These are phyloP conservation scores for Monoraphidium neglectum DNA, from an alignment of 139 green algal genomes.

Conservation along the genomic window DNA sequence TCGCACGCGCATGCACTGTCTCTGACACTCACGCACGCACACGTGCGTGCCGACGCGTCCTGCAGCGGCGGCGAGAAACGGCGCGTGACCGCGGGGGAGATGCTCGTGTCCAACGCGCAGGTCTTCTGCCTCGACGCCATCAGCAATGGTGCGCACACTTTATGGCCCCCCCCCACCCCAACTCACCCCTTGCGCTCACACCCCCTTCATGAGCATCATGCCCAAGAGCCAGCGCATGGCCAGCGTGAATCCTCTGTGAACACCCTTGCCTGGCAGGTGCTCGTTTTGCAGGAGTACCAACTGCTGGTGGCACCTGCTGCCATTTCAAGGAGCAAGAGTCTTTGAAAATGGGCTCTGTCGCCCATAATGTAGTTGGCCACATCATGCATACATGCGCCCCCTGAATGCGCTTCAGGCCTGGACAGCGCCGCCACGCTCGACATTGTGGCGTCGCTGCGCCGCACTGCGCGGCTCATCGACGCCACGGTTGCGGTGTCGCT, in stretches of 20 bases:
- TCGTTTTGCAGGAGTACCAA: not conserved
- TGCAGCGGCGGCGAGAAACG: slow-evolving; percentile 77
- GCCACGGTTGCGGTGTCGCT: slow-evolving; percentile 67
- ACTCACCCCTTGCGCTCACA: not conserved
- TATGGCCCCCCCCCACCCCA: not conserved
- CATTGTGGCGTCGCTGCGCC: slow-evolving; percentile 41
- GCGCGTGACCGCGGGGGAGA: slow-evolving; percentile 76
- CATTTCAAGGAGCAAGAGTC: too few species aligned
- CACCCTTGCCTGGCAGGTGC: not conserved
- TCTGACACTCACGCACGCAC: too few species aligned
- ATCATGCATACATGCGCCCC: too few species aligned
- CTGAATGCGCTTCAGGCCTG: slow-evolving; percentile 58
- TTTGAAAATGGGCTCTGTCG: too few species aligned
- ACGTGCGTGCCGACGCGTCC: too few species aligned
- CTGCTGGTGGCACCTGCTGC: too few species aligned
- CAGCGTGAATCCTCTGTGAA: not conserved
- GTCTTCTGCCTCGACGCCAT: not conserved
- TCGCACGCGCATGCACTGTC: too few species aligned
- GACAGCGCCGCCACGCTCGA: slow-evolving; percentile 72
- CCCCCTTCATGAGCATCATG: not conserved
- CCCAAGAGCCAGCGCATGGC: not conserved
- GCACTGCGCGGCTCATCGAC: slow-evolving; percentile 12
- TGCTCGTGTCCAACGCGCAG: slow-evolving; percentile 58
- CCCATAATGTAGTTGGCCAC: too few species aligned
- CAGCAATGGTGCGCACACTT: not conserved